Evolutionary conservation across 1,139 yeast species (phyloP), one percentile per base, ranked within the genome.

Genomic region (Hemisphaericaspora subhashii): DNA sequence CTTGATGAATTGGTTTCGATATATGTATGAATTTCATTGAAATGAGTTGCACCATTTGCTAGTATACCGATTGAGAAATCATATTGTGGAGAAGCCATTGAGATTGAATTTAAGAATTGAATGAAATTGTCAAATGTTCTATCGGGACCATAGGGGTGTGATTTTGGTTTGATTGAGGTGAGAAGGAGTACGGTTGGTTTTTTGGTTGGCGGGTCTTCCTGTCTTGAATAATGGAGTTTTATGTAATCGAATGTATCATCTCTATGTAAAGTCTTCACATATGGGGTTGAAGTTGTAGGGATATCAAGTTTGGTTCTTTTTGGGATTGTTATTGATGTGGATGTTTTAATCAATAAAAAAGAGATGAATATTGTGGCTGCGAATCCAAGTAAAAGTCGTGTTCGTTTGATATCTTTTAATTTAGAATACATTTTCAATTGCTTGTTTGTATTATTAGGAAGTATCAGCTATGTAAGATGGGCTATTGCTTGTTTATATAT

Each of bases 41-140:
- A 64, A 42, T 67, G 72, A 3, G 44, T 45, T 4, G 42, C 42
- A 21, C 53, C 51, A n/a, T 63, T 66, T 10, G 62, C 48, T 32
- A 63, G 49, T 14, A 68, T 47, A 2, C 68, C 72, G 9, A 65
- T 38, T 12, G 66, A 57, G 3, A 63, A 41, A 3, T 36, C 18
- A 15, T 32, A 41, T 17, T 39, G 45, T 5, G 34, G 36, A 14
- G 51, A 37, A 27, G 44, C 41, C 11, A 52, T 39, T 4, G 59
- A 40, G 6, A 67, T 42, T 1, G 68, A 55, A 1, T 48, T 33
- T 5, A 66, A 42, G 1, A 66, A 54, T 1, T 48, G 33, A 29
- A 64, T 50, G 29, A 64, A 58, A 31, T 59, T 60, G 1, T 33
- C 39, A 32, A 67, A 53, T 7, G 38, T 40, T 28, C 60, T 50